Evolutionary conservation across 2,329 filamentous ascomycete genomes (phyloP).

Genomic region (Calonectria pseudoreteaudii): DNA sequence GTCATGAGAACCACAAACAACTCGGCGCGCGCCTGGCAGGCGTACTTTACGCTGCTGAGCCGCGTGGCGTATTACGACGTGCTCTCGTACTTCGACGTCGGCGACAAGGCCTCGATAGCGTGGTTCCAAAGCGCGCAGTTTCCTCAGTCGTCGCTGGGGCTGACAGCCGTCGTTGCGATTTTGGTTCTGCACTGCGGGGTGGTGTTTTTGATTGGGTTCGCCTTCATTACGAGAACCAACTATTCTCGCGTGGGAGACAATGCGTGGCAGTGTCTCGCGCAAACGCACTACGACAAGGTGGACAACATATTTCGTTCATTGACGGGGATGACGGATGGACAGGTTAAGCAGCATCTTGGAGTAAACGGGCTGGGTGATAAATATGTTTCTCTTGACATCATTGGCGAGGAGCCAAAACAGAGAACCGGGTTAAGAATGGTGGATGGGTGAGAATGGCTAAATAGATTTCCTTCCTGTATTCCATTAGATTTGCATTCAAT

Average conservation of each 20-base stretch:
- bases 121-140: slow-evolving; percentile 14
- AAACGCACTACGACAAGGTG: slow-evolving; percentile 1
- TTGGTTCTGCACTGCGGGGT: not conserved
- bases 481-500: not conserved
- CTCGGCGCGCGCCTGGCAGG: slow-evolving; percentile 9
- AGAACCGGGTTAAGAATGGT: slow-evolving; percentile 5
- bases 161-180: not conserved
- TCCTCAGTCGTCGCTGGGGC: not conserved
- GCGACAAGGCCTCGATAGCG: slow-evolving; percentile 2
- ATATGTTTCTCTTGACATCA: not conserved
- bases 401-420: not conserved
- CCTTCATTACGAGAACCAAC: not conserved
- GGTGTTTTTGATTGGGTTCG: not conserved
- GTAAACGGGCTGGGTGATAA: not conserved
- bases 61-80: slow-evolving; percentile 11
- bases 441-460: not conserved
- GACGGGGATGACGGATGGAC: not conserved
- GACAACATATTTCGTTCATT: not conserved
- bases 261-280: slow-evolving; percentile 15
- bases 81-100: slow-evolving; percentile 13
- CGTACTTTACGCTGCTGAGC: slow-evolving; percentile 3
- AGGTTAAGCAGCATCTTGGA: not conserved
- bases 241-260: slow-evolving; percentile 17
- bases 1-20: slow-evolving; percentile 2
- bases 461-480: not conserved